Conservation (phyloP, 1,284 basidiomycete species). For the Rugosomyces carneus region DNA sequence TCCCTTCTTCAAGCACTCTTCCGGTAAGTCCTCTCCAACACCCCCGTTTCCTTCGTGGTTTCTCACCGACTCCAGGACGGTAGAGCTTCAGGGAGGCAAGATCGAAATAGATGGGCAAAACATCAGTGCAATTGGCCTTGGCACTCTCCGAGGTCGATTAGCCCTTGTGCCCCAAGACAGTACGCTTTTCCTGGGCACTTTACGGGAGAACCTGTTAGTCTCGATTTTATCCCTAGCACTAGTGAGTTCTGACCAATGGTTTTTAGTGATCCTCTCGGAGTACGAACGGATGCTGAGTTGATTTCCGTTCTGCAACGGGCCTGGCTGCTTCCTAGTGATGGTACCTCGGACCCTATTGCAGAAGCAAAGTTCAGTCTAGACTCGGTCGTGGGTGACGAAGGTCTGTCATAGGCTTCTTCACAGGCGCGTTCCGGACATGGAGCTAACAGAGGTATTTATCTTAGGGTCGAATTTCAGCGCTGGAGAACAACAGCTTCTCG, state of each 20-base stretch:
- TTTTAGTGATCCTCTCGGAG: constrained; percentile 51
- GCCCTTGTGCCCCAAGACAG: constrained; percentile 73
- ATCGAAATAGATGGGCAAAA: constrained; percentile 72
- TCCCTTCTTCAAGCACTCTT: constrained; percentile 75
- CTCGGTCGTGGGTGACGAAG: constrained; percentile 58
- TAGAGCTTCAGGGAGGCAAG: constrained; percentile 55
- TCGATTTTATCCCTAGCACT: neutral
- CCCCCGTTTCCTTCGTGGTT: constrained; percentile 14
- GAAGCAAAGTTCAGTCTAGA: constrained; percentile 67
- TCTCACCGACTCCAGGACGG: constrained; percentile 47
- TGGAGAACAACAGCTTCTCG: constrained; percentile 75
- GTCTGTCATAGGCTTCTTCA: constrained; percentile 22
- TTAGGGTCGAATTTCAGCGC: constrained; percentile 67
- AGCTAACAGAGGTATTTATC: constrained; percentile 16
- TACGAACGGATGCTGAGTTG: constrained; percentile 43
- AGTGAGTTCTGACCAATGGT: neutral
- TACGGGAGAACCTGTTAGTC: constrained; percentile 63
- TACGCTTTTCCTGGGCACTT: constrained; percentile 56
- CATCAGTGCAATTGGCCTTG: constrained; percentile 50
- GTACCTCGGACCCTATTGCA: constrained; percentile 38
- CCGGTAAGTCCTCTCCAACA: constrained; percentile 32
- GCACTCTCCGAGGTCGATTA: constrained; percentile 51
- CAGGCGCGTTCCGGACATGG: neutral
- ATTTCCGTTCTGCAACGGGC: constrained; percentile 49
- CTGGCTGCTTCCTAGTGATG: constrained; percentile 47